Evolutionary conservation across 2,329 filamentous ascomycete species (phyloP), one percentile per base, ranked within the genome.

Genomic region (Sporothrix humicola): DNA sequence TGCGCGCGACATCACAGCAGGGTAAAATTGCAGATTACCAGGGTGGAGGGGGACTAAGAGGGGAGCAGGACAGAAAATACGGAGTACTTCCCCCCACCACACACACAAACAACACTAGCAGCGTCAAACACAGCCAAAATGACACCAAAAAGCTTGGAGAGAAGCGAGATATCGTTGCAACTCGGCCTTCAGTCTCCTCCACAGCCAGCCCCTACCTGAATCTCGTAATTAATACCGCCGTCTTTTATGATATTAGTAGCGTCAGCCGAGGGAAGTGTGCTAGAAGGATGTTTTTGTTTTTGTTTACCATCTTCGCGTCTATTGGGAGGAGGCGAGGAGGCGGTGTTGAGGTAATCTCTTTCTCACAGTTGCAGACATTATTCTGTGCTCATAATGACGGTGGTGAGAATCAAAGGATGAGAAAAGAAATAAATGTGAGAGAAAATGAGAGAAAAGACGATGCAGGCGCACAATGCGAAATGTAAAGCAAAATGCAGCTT

Each of bases 1-100:
- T 69, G 66, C 48, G 66, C 66, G 66, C 48, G 66, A 54, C 66
- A 52, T 42, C 48, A 23, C 48, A 69, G 48, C 65, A 68, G 66
- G 66, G 42, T 52, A 31, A 69, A 69, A 54, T 69, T 52, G 48
- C 66, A 69, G 66, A 54, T 54, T n/a, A 54, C 66, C 54, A 20
- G 26, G 48, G 48, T 26, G 44, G 42, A 44, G 48, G 31, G 66
- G 48, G 44, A n/a, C 10, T 3, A 52, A 10, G 20, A 63, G 58
- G 58, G 26, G 42, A 42, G n/a, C 48, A 52, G 46, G 44, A 50
- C 48, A 68, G 23, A 50, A 68, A 50, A 52, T 68, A 68, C 65
- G 65, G 65, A 68, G 66, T 48, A 54, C 17, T 6, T 54, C 52
- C 46, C 26, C 12, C 66, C 66, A 52, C 66, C 48, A 54, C 23